Percentiles rank a stretch among this genome's conserved stretches.
These are phyloP conservation scores for Magnusiomyces ingens DNA, from an alignment of 1,139 yeast genomes.

Conservation along the genomic window DNA sequence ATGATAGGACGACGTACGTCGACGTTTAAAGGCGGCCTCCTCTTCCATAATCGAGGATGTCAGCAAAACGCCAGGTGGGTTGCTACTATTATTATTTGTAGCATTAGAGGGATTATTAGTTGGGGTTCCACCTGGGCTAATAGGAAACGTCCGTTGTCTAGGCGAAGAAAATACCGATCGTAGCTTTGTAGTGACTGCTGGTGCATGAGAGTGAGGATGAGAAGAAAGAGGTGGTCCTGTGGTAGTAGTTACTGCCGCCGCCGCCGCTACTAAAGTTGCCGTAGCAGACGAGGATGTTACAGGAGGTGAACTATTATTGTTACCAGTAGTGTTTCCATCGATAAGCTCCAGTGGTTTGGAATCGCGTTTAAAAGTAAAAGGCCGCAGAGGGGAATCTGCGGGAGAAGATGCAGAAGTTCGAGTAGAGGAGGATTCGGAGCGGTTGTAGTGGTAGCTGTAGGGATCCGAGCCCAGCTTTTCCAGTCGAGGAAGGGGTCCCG, in stretches of 20 bases:
- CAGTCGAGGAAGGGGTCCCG: not conserved
- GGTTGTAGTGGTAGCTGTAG: not conserved
- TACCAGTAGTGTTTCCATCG: not conserved
- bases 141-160: not conserved
- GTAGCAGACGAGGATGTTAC: not conserved
- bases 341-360: not conserved
- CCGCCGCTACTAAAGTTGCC: not conserved
- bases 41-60: conserved; percentile 19
- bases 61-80: conserved; percentile 7
- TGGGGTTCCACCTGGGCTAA: not conserved
- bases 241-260: conserved; percentile 1
- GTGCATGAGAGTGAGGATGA: conserved; percentile 4
- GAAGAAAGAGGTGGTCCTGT: conserved; percentile 1
- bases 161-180: not conserved
- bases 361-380: conserved; percentile 6
- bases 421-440: not conserved
- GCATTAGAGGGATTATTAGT: too few species aligned
- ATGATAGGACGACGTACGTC: conserved; percentile 28
- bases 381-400: conserved; percentile 11
- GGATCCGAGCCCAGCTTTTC: conserved; percentile 4
- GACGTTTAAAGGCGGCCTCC: conserved; percentile 20
- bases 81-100: not conserved
- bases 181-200: not conserved
- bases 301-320: not conserved
- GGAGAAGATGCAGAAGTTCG: not conserved